phyloP scores from a whole-genome alignment of 164 flowering plant genomes.

The Tinospora cordifolia region DNA sequence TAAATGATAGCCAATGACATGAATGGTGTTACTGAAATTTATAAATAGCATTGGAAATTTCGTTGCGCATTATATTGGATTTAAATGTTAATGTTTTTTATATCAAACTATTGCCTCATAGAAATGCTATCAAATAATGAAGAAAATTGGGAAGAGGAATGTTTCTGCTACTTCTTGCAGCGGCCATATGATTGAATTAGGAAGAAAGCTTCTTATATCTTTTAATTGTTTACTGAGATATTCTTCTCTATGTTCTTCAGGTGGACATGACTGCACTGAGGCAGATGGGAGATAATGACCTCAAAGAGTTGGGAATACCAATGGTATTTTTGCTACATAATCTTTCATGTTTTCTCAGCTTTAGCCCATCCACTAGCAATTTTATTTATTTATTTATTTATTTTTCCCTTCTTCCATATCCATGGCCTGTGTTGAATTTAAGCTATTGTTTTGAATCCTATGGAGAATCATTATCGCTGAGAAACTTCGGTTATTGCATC shows the following conservation, averaged over 20 bases:
- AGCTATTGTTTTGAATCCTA: neutral
- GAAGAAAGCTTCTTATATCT: no score
- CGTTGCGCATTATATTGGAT: no score
- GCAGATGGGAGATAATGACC: slow-evolving; percentile 81
- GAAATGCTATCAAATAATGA: no score
- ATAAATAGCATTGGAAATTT: no score
- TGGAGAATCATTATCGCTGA: neutral
- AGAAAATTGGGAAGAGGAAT: no score
- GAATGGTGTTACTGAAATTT: no score
- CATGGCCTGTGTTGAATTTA: neutral
- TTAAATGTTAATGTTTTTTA: no score
- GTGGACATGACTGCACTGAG: slow-evolving; percentile 76
- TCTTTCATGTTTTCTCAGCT: neutral
- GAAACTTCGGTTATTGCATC: neutral
- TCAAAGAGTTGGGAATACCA: slow-evolving; percentile 79
- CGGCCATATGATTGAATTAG: no score
- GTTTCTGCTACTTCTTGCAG: no score
- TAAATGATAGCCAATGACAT: no score
- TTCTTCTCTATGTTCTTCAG: slow-evolving; percentile 25
- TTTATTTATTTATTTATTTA: no score
- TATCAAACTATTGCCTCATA: no score
- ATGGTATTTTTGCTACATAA: slow-evolving; percentile 43
- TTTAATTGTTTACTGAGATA: neutral
- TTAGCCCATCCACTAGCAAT: neutral
- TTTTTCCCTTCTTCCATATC: neutral